A percentile compares a stretch with the other conserved stretches of the same genome.
phyloP scores from a whole-genome alignment of 2,329 filamentous ascomycete species.

The Hymenoscyphus infarciens region DNA sequence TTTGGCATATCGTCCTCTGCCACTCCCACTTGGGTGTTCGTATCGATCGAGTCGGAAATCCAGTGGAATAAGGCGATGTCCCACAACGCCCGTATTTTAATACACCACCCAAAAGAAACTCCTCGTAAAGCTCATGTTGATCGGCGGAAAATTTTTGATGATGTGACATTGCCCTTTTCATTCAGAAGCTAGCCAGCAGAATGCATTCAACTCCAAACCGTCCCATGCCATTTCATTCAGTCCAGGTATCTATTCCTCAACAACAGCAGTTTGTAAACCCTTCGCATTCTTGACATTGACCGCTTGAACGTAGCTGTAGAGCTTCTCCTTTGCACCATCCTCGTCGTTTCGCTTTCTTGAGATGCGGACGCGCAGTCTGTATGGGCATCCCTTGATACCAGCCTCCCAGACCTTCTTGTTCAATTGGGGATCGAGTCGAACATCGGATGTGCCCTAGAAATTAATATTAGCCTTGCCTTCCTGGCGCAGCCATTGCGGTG shows the following conservation, averaged over 20 bases:
- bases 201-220: constrained; percentile 33
- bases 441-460: constrained; percentile 84
- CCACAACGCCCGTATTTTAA: neutral
- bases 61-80: neutral
- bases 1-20: neutral
- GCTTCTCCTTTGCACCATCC: constrained; percentile 86
- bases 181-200: constrained; percentile 35
- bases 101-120: neutral
- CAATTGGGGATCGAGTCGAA: constrained; percentile 95
- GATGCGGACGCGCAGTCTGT: constrained; percentile 96
- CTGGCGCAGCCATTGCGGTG: neutral
- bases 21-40: neutral
- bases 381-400: constrained; percentile 98
- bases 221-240: constrained; percentile 27
- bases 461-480: constrained; percentile 18
- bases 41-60: neutral
- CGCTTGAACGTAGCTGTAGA: constrained; percentile 17
- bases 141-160: neutral
- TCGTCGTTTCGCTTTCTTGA: constrained; percentile 99
- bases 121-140: neutral
- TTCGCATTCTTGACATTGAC: constrained; percentile 54
- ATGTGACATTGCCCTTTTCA: constrained; percentile 31
- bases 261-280: constrained; percentile 89
- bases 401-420: constrained; percentile 99
- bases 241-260: constrained; percentile 58